These are phyloP conservation scores for Straminergon stramineum DNA, from an alignment of 225 moss, liverwort and hornwort genomes.

Conservation along the genomic window DNA sequence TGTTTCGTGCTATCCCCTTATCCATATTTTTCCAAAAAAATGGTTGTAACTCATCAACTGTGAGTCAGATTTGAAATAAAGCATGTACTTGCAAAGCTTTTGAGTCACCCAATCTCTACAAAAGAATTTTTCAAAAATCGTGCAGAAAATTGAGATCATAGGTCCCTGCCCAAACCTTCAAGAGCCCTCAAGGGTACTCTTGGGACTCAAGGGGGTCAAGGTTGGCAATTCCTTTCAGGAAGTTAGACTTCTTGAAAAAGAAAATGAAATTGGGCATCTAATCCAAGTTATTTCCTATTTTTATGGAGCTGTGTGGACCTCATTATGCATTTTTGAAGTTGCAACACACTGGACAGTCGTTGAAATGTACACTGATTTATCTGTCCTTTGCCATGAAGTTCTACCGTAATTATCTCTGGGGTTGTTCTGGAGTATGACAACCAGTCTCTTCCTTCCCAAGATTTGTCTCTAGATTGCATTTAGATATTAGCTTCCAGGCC, in stretches of 20 bases:
- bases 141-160: neutral
- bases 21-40: neutral
- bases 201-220: fast-evolving
- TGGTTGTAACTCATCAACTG: no score
- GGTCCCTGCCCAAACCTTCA: fast-evolving
- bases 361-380: neutral
- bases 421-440: neutral
- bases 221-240: neutral
- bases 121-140: neutral
- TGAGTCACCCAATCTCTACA: neutral
- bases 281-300: neutral
- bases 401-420: neutral
- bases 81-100: neutral
- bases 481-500: neutral
- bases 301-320: fast-evolving
- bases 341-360: fast-evolving
- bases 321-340: neutral
- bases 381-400: no score
- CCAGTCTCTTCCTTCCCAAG: neutral
- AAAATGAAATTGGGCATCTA: neutral
- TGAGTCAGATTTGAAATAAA: neutral
- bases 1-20: neutral
- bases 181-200: fast-evolving
- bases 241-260: neutral
- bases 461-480: neutral